Base-by-base conservation (phyloP, 768 basidiomycete species). In the Erythrobasidium yunnanense region DNA sequence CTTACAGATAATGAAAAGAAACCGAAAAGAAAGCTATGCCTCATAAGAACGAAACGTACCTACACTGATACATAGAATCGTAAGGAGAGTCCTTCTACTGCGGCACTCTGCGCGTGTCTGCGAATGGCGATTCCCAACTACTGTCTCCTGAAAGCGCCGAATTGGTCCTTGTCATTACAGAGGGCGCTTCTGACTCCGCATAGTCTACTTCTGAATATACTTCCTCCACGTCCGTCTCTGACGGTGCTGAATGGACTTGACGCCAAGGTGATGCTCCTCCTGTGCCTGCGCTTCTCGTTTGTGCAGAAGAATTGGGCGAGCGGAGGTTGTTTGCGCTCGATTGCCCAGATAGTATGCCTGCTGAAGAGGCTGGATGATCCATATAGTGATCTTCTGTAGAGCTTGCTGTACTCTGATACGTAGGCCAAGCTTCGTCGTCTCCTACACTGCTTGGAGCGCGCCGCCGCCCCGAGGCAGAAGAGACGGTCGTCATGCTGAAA, bases 321-420 rank as follows among this genome's bases (percentile, higher is more conserved):
- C n/a, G n/a, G n/a, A n/a, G n/a, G n/a, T n/a, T n/a, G 30, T 35
- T 55, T 4, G 29, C 56, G 30, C 34, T 45, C 33, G 25, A 22
- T 25, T 47, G 11, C 56, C 42, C 25, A 58, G 38, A 42, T 11
- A 42, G 35, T 46, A 58, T 35, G 11, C 47, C 60, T 7, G 60
- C 60, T 32, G 60, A 63, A 2, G 60, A 63, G 18, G 60, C 60
- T 51, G 60, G 60, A n/a, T 49, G n/a, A 33, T 63, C 60, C 45
- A 49, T 51, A 38, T 63, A 63, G 30, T 63, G 60, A 51, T 63
- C 60, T 23, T 63, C 60, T 29, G 60, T 63, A 5, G 60, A 50
- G 17, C 46, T 50, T 33, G 60, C 60, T 32, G 47, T 18, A 5
- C 47, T 50, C 2, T 29, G 33, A 23, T 63, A 63, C 7, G 60